These are phyloP conservation scores for Epichloe coenophiala DNA, from an alignment of 2,329 filamentous ascomycete species.

Conservation along the genomic window DNA sequence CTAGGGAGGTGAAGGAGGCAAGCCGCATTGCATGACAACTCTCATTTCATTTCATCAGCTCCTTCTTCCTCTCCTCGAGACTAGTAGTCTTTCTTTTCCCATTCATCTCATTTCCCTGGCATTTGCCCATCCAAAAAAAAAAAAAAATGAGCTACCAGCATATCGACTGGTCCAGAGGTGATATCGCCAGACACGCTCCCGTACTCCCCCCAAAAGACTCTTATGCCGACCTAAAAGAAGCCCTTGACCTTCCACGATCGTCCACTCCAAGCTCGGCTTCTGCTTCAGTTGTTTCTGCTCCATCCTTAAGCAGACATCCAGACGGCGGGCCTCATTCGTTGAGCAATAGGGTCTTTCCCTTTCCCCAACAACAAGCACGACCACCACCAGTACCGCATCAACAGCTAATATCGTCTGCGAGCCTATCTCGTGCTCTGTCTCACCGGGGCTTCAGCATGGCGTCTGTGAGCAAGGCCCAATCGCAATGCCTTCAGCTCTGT, in stretches of 20 bases:
- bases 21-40: not conserved
- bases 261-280: slow-evolving; percentile 3
- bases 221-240: slow-evolving; percentile 5
- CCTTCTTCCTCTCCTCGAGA: not conserved
- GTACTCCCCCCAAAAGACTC: slow-evolving; percentile 1
- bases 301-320: not conserved
- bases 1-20: no score
- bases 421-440: not conserved
- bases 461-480: slow-evolving; percentile 15
- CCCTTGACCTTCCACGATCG: slow-evolving; percentile 4
- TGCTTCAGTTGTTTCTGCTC: slow-evolving; percentile 2
- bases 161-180: not conserved
- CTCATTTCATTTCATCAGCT: not conserved
- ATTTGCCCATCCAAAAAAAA: not conserved
- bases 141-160: slow-evolving; percentile 5
- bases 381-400: not conserved
- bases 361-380: not conserved
- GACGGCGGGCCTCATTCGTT: slow-evolving; percentile 2
- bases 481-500: slow-evolving; percentile 31
- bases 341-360: not conserved
- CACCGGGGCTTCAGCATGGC: slow-evolving; percentile 6
- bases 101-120: not conserved
- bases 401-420: not conserved
- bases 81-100: not conserved
- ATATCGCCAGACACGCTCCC: not conserved